Evolutionary conservation across 1,284 basidiomycete species (phyloP), one percentile per base, ranked within the genome.

Genomic region (Schizophyllum commune): DNA sequence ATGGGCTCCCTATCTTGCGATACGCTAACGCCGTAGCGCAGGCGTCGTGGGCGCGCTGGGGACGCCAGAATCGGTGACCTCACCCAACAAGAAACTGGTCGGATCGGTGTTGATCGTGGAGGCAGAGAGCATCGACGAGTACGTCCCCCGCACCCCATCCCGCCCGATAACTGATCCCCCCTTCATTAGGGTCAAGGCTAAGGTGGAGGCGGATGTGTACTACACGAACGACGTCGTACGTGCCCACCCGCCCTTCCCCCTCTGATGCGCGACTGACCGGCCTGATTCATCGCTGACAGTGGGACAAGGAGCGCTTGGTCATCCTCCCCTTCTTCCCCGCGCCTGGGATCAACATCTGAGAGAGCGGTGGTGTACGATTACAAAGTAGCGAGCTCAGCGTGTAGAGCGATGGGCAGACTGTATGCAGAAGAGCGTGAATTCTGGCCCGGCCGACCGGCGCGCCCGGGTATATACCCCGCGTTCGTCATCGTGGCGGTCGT

Each of bases 311-410:
- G 58, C 76, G 73, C 62, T 55, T 81, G 22, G 66, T 74, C 0
- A 76, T 82, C 64, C 64, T 74, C 52, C 79, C 80, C 8, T 76
- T 79, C 56, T 19, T 77, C 39, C 68, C 76, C 60, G 76, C 74
- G 54, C 75, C 75, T 17, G 67, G 69, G 11, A 69, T 74, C 53
- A 39, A 39, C 7, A 6, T 39, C 34, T 39, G 13, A 39, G 13
- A 13, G 6, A 13, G 34, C 7, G 34, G 34, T 6, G 34, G 34
- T 39, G 34, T 39, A 39, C 7, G 13, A 39, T 39, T 39, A 39
- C 34, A 7, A 6, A 39, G 34, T 39, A 13, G 34, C 34, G 6
- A 13, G 34, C 13, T 6, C 7, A 39, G 13, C 34, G 7, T 39
- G 7, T 13, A 13, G 6, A 13, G n/a, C n/a, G n/a, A n/a, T n/a